Conservation (phyloP, 805 yeast genomes). For the Saccharomycopsis synnaedendra region DNA sequence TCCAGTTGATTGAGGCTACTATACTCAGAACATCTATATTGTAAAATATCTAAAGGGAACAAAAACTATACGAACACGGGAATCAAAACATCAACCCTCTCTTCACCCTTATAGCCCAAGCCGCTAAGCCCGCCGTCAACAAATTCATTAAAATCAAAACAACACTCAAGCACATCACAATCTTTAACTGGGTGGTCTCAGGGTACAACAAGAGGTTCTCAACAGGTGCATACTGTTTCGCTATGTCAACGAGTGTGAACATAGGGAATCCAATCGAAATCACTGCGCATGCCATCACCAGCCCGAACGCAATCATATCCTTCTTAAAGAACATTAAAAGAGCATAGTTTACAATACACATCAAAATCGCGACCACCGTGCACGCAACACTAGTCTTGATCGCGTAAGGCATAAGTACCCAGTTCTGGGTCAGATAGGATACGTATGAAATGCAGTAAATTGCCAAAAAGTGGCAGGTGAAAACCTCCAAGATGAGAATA, state of each 20-base stretch:
- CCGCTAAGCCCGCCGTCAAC: not conserved
- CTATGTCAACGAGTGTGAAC: not conserved
- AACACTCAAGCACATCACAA: conserved; percentile 6
- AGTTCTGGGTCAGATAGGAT: too few relatives aligned
- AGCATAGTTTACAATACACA: not conserved
- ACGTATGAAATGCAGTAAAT: too few relatives aligned
- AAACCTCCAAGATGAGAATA: too few relatives aligned
- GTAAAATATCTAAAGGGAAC: not conserved
- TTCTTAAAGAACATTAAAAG: not conserved
- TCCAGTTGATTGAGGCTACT: too few relatives aligned
- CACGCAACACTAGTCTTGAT: not conserved
- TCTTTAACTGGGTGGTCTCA: conserved; percentile 8
- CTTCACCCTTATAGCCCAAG: conserved; percentile 1
- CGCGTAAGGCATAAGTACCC: too few relatives aligned
- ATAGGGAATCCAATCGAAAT: conserved; percentile 1
- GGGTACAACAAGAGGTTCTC: conserved; percentile 5
- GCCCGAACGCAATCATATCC: conserved; percentile 1
- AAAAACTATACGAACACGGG: not conserved
- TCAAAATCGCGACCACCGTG: conserved; percentile 1
- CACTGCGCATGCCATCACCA: not conserved
- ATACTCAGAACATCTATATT: not conserved
- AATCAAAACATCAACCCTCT: not conserved
- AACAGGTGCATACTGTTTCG: conserved; percentile 1
- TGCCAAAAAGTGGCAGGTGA: too few relatives aligned
- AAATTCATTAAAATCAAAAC: not conserved